Evolutionary conservation across 2,329 filamentous ascomycete genomes (phyloP), one percentile per base, ranked within the genome.

Genomic region (Cladophialophora carrionii): DNA sequence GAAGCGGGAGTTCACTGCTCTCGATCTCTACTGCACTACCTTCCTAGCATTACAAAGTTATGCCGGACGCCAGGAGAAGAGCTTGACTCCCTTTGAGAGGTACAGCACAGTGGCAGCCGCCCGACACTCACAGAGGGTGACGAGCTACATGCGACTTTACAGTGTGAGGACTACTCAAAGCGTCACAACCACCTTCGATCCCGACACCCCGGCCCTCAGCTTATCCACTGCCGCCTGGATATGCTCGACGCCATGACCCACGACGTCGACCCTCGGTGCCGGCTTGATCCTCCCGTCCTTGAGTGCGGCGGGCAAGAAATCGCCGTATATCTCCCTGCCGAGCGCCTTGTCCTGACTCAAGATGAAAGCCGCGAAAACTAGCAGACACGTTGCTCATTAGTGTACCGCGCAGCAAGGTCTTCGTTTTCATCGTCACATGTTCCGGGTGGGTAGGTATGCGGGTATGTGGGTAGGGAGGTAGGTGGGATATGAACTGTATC

Each of bases 181-280:
- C 5, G 69, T 67, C 9, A 80, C 73, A 7, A 78, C 77, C 10
- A 80, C 68, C 70, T 80, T 80, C 65, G 70, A 72, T 9, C 76
- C 78, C 64, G 73, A 76, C 9, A 80, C 78, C 26, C 78, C 78
- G 53, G 71, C 72, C 69, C 74, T 77, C 61, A 74, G 72, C 67
- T 70, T 75, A 62, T 78, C 74, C 10, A 79, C 62, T 8, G 73
- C 78, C 9, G 72, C 72, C 53, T 79, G 75, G 29, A 80, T 71
- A 17, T 67, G 72, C 46, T 76, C 73, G 32, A 80, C 61, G 12
- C 78, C 78, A 64, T 76, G 75, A 0, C 77, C 77, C 22, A 80
- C 70, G 6, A 81, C 72, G 34, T 76, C 49, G 5, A 78, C 71
- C 62, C 75, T 72, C 6, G 79, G 79, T 12, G 72, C 63, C 41